A percentile compares a stretch with the other conserved stretches of the same genome.
Evolutionary conservation across 139 green algal genomes (phyloP).

Genomic region (Auxenochlorella pyrenoidosa): DNA sequence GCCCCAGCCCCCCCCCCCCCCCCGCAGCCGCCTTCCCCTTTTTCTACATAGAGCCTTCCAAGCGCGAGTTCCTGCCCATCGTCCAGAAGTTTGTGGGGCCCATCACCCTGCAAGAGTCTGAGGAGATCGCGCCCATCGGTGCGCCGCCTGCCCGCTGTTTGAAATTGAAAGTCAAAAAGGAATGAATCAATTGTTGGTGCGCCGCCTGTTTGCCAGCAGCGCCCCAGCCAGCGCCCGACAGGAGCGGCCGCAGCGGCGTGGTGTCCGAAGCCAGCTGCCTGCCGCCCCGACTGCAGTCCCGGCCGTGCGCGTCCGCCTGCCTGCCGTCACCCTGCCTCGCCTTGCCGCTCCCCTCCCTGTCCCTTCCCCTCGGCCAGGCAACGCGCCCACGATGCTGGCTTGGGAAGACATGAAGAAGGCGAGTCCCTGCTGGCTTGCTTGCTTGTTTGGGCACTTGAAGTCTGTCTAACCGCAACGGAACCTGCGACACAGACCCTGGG

Average conservation of each 20-base stretch:
- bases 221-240: no score
- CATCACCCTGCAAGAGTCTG: slow-evolving; percentile 61
- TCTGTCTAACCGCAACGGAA: no score
- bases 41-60: slow-evolving; percentile 96
- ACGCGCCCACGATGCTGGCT: slow-evolving; percentile 87
- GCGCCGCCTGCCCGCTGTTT: not conserved
- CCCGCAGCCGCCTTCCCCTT: slow-evolving; percentile 92
- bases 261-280: no score
- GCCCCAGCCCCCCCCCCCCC: not conserved
- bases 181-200: no score
- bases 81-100: slow-evolving; percentile 64
- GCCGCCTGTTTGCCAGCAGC: no score
- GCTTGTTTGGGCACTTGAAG: no score
- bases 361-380: slow-evolving; percentile 59
- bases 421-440: not conserved
- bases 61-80: slow-evolving; percentile 60
- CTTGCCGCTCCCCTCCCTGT: not conserved
- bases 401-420: slow-evolving; percentile 72
- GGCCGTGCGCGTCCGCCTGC: no score
- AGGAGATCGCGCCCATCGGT: slow-evolving; percentile 86
- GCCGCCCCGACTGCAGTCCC: no score
- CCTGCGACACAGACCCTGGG: no score
- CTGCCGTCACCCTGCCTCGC: not conserved
- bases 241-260: no score
- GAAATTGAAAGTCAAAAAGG: no score